Base-by-base conservation (phyloP, 1,139 yeast genomes). In the Magnusiomyces ingens region DNA sequence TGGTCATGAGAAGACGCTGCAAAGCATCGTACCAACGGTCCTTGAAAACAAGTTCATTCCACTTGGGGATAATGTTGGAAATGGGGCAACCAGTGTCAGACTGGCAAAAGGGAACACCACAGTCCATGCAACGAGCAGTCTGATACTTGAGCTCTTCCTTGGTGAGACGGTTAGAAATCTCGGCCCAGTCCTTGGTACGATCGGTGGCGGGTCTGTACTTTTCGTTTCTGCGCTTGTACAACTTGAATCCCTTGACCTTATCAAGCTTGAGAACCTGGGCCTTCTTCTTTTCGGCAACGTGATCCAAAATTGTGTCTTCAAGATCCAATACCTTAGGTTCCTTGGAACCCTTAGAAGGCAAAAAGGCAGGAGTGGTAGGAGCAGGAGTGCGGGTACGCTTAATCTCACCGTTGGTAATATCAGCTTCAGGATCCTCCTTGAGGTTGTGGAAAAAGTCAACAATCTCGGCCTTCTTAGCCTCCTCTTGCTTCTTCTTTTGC, bases 91-190 rank as follows among this genome's bases (percentile, higher is more conserved):
- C 99, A 50, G 96, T 86, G 71, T 93, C 98, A 45, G 96, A 85
- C 67, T 94, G 95, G 77, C 99, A 93, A 81, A 91, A 93, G 57
- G 99, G 99, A 64, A 93, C 95, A 75, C 99, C 99, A 77, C 99
- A 93, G 73, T 93, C 99, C 96, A 93, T 93, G 79, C 99, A 93
- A 72, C 99, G 82, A n/a, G 98, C 97, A 55, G 98, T 88, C 75
- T 93, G 98, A 67, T 79, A 79, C 68, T 84, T 81, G 67, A 93
- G 83, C 62, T 93, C 98, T 54, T 86, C 91, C 71, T 86, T 85
- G 58, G 90, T 76, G 62, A 93, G 78, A 59, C 96, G 82, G 17
- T 81, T 74, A 18, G 95, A 84, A 72, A 93, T 79, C 74, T 93
- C 99, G 61, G 85, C 81, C 98, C 98, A 93, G 71, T 93, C 98